phyloP scores from a whole-genome alignment of 495 filamentous ascomycete species.

The Hypoxylon lienhwacheense region DNA sequence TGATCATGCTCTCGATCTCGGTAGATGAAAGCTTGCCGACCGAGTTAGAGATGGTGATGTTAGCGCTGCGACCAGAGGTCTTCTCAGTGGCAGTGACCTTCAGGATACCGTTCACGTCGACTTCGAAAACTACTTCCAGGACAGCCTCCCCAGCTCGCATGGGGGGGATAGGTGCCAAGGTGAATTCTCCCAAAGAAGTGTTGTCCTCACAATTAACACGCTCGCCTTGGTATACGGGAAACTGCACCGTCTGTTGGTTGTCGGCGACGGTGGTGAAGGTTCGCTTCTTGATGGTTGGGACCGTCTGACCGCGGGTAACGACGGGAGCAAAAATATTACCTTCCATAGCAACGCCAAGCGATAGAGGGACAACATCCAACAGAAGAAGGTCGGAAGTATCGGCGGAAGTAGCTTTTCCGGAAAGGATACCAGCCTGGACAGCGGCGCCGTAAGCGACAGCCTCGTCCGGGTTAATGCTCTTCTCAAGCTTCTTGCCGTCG shows the following conservation, averaged over 20 bases:
- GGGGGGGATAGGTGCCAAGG: slow-evolving; percentile 91
- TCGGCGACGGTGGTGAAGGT: slow-evolving; percentile 98
- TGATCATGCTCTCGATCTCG: slow-evolving; percentile 98
- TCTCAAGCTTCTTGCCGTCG: slow-evolving; percentile 99
- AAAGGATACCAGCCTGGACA: slow-evolving; percentile 97
- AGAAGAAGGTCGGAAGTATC: slow-evolving; percentile 94
- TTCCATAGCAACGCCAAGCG: slow-evolving; percentile 99
- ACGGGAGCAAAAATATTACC: slow-evolving; percentile 99
- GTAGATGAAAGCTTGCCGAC: slow-evolving; percentile 94
- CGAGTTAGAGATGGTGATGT: slow-evolving; percentile 99
- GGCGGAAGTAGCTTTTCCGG: slow-evolving; percentile 93
- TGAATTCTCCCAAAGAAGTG: slow-evolving; percentile 98
- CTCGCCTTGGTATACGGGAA: slow-evolving; percentile 98
- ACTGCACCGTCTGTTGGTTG: slow-evolving; percentile 95
- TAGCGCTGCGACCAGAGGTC: slow-evolving; percentile 94
- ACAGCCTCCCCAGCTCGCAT: slow-evolving; percentile 99
- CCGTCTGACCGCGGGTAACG: slow-evolving; percentile 86
- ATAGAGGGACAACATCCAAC: slow-evolving; percentile 95
- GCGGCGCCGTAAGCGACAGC: slow-evolving; percentile 98
- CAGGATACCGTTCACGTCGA: slow-evolving; percentile 99
- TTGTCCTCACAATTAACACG: slow-evolving; percentile 99
- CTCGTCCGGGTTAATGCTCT: slow-evolving; percentile 99
- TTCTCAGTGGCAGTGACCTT: slow-evolving; percentile 99
- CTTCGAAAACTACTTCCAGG: slow-evolving; percentile 97
- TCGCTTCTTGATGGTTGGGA: slow-evolving; percentile 90